These are phyloP conservation scores for Tricharina praecox DNA, from an alignment of 495 filamentous ascomycete species.

Conservation along the genomic window DNA sequence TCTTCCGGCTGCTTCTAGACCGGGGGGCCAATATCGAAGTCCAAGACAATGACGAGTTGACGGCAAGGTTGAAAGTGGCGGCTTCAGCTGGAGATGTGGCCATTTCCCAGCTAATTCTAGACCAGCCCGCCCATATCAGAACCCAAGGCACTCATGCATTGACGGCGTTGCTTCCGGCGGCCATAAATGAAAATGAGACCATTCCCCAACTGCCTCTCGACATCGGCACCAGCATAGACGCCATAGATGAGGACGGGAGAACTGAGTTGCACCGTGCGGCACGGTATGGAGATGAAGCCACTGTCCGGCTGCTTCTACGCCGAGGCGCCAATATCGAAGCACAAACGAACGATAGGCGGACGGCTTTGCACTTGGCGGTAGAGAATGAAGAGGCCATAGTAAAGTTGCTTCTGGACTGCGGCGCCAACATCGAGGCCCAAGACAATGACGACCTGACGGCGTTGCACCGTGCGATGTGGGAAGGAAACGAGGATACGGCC, in stretches of 20 bases:
- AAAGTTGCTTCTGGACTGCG: neutral
- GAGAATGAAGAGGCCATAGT: neutral
- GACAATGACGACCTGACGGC: too few relatives aligned
- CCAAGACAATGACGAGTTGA: too few relatives aligned
- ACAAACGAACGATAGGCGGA: neutral
- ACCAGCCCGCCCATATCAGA: neutral
- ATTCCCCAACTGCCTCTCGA: neutral
- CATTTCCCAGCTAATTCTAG: neutral
- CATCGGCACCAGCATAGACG: neutral
- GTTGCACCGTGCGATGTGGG: too few relatives aligned
- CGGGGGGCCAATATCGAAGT: too few relatives aligned
- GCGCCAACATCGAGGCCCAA: too few relatives aligned
- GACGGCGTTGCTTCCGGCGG: neutral
- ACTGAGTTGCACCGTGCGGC: conserved; percentile 3
- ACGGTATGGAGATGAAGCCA: neutral
- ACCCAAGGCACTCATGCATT: neutral
- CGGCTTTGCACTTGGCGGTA: neutral
- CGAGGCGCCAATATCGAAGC: neutral
- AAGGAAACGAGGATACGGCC: too few relatives aligned
- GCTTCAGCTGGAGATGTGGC: too few relatives aligned
- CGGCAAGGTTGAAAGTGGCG: too few relatives aligned
- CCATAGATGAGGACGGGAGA: neutral
- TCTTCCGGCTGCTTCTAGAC: too few relatives aligned
- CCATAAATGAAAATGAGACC: neutral
- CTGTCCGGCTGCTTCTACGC: neutral